Evolutionary conservation across 1,284 basidiomycete species (phyloP), one percentile per base, ranked within the genome.

Genomic region (Phylloboletellus chloephorus): DNA sequence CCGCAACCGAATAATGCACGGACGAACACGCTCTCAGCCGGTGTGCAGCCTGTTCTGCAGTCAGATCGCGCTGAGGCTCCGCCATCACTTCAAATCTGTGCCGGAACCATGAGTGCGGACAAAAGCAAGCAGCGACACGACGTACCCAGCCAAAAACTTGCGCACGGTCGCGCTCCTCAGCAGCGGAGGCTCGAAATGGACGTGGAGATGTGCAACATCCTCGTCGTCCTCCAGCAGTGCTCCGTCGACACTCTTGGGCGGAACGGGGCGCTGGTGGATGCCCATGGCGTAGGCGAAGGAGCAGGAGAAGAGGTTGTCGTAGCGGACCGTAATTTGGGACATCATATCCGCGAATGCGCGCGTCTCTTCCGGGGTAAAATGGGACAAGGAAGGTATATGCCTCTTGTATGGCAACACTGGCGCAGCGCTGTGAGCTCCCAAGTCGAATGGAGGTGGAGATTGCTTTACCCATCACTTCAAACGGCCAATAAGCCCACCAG

Each of bases 231-330:
- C 63, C 21, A 58, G 54, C 1, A 57, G 29, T 5, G 44, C 35
- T 6, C 48, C 48, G 2, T 52, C 43, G 13, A 52, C 42, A 23
- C 53, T 44, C 39, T 51, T 43, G 20, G 58, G 59, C 2, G 82
- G 79, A 2, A 79, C 63, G 1, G 89, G 87, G 3, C 78, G 75
- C 63, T 89, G 94, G 64, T 88, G 91, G 32, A 97, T 74, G 29
- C 92, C 93, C 91, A 97, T 95, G n/a, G 88, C 93, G 61, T 97
- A 97, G 0, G 93, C 86, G 66, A 97, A 97, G 0, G 89, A 88
- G 58, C 87, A 88, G 9, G 67, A 71, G 64, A 90, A 89, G 20
- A 94, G 67, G 58, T 93, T 92, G 61, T 94, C 91, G 56, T 91
- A 93, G 44, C 82, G 76, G 43, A 78, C 77, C 4, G 88, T 84